Conservation (phyloP, 2,329 filamentous ascomycete species). For the Colletotrichum costaricense region DNA sequence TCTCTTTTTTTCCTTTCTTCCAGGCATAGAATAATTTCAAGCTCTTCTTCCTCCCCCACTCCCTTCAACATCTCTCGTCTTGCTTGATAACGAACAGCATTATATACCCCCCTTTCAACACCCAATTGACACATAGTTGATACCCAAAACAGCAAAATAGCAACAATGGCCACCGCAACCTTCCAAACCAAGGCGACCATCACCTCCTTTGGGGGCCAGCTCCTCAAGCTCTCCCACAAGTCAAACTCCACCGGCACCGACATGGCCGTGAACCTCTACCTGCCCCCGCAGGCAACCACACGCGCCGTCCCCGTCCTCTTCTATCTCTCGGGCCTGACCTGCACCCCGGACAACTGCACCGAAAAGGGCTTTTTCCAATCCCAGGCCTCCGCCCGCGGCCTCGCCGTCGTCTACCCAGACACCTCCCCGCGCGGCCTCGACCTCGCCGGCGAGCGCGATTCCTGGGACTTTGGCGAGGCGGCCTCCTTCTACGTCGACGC, state of each 20-base stretch:
- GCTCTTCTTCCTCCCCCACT: background rate
- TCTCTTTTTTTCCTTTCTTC: conserved; percentile 19
- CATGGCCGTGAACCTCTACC: conserved; percentile 93
- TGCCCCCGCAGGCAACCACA: conserved; percentile 77
- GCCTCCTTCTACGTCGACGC: conserved; percentile 97
- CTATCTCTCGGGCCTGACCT: conserved; percentile 94
- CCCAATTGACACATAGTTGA: background rate
- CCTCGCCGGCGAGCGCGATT: conserved; percentile 86
- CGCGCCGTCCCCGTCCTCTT: conserved; percentile 82
- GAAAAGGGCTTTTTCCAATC: conserved; percentile 93
- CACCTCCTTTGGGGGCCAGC: conserved; percentile 90
- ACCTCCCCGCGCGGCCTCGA: conserved; percentile 89
- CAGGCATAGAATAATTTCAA: conserved; percentile 32
- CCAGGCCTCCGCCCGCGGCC: conserved; percentile 80
- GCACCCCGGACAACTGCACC: conserved; percentile 87
- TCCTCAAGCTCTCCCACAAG: conserved; percentile 92
- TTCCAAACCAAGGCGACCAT: conserved; percentile 93
- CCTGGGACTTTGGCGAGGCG: conserved; percentile 91
- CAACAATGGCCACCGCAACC: conserved; percentile 65
- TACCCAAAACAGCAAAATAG: conserved; percentile 9
- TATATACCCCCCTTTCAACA: conserved; percentile 24
- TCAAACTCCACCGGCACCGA: conserved; percentile 83
- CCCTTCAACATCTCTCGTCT: background rate
- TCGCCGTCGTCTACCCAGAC: conserved; percentile 96
- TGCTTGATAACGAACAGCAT: conserved; percentile 13